Evolutionary conservation across 805 yeast species (phyloP), one percentile per base, ranked within the genome.

Genomic region (Cyberlindnera meyerae): DNA sequence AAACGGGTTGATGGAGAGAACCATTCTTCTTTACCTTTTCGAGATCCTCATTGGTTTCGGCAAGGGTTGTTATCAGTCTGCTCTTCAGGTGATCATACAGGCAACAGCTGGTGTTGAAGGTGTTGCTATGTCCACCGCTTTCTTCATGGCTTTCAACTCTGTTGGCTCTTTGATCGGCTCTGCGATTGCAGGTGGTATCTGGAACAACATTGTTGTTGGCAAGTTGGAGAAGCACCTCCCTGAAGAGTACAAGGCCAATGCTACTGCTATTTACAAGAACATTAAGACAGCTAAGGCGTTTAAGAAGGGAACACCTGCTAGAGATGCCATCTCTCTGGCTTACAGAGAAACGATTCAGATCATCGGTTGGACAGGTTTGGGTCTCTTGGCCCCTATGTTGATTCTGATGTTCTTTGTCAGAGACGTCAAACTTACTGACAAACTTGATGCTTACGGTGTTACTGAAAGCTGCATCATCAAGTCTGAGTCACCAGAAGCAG

Each of bases 111-210:
- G 59, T 26, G 43, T 42, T 26, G 45, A 44, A n/a, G 54, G 55
- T 31, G 45, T 52, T 29, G 59, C 60, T 14, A 56, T 56, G 55
- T 52, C 59, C 5, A 56, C 61, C 11, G 56, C 60, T 7, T 52
- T 57, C 43, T 56, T 54, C 43, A 30, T 55, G 26, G 52, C 54
- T 2, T 56, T 54, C 45, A 41, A 37, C 29, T 48, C 55, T 21
- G 41, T 54, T 20, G 62, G 60, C 29, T 51, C 61, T 16, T 39
- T 55, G 27, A 51, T 56, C 27, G 62, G 62, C 24, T 42, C 51
- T 18, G 48, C 55, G 24, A 47, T 55, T 35, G 47, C 55, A 18
- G 57, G 57, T 37, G 57, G 54, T 39, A 45, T 53, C 28, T 57
- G 62, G 62, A 55, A 53, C 42, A 26, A 47, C 9, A 35, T 54